Base-by-base conservation (phyloP, 441 rosid genomes). In the Sinapis alba region DNA sequence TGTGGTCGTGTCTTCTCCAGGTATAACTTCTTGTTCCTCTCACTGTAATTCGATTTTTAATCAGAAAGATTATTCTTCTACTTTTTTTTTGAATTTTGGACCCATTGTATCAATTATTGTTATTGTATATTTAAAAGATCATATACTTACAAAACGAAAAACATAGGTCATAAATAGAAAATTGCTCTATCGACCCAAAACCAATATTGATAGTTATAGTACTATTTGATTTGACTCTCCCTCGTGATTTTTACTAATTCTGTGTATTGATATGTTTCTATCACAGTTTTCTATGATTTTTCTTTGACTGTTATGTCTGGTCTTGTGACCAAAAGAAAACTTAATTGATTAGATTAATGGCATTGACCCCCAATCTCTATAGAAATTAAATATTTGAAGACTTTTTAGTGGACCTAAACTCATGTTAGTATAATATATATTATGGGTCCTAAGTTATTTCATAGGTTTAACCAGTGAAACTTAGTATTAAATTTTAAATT, bases 1-100 rank as follows among this genome's bases (percentile, higher is more conserved):
- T 94, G 98, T 78, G 97, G 98, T 83, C 93, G 97, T 2, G 97
- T 94, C 72, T 94, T 94, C 79, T 94, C 98, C 87, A 89, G 98
- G 98, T 93, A 53, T 54, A 3, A 7, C 21, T 62, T 62, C 69
- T 73, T 62, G 50, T 54, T 50, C 43, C 57, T 61, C 62, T 30
- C 73, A 20, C 38, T 50, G 23, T 50, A 47, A 47, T 47, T 47
- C 54, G 21, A 47, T 47, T 47, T 45, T 62, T 65, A 27, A 24
- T 71, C 62, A 56, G 3, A 77, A 6, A 65, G 41, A 64, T 71
- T n/a, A n/a, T n/a, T n/a, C n/a, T n/a, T 64, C 62, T 45, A 30
- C 8, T 9, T 16, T 6, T 62, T 15, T 12, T 16, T 24, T 7
- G 5, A 19, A 53, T 4, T 69, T 23, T 76, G 41, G 24, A 64